Evolutionary conservation across 2,329 filamentous ascomycete species (phyloP).

Genomic region (Cercospora janseana): DNA sequence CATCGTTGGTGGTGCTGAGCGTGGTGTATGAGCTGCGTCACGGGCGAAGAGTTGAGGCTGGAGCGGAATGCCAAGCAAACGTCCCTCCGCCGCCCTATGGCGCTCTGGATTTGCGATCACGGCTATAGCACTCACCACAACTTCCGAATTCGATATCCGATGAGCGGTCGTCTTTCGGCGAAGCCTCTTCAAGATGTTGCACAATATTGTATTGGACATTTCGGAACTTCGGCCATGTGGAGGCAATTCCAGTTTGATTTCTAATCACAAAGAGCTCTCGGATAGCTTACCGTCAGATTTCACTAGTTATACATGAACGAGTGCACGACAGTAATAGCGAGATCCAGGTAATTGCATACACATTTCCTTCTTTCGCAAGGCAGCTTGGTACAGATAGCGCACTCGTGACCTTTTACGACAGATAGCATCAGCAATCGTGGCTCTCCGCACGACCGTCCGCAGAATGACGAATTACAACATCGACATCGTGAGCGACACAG

Average conservation of each 20-base stretch:
- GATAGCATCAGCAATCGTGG: slow-evolving; percentile 18
- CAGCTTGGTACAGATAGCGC: background rate
- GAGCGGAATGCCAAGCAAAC: slow-evolving; percentile 2
- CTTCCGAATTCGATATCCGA: too few relatives aligned
- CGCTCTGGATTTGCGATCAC: background rate
- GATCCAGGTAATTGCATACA: background rate
- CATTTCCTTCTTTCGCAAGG: background rate
- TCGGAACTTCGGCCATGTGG: slow-evolving; percentile 1
- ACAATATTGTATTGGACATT: background rate
- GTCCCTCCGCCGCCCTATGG: background rate
- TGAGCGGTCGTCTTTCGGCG: background rate
- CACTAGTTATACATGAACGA: background rate
- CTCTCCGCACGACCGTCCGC: slow-evolving; percentile 29
- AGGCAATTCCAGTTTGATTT: slow-evolving; percentile 11
- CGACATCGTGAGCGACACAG: slow-evolving; percentile 75
- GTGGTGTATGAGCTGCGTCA: background rate
- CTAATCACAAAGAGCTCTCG: slow-evolving; percentile 17
- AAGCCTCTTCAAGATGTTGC: background rate
- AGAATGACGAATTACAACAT: slow-evolving; percentile 74
- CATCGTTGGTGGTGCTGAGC: too few relatives aligned
- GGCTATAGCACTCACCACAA: too few relatives aligned
- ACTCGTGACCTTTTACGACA: background rate
- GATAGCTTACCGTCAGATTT: slow-evolving; percentile 1
- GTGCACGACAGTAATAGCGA: background rate
- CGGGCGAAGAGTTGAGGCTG: slow-evolving; percentile 2